Evolutionary conservation across 1,284 basidiomycete genomes (phyloP).

Genomic region (Microbotryum intermedium): DNA sequence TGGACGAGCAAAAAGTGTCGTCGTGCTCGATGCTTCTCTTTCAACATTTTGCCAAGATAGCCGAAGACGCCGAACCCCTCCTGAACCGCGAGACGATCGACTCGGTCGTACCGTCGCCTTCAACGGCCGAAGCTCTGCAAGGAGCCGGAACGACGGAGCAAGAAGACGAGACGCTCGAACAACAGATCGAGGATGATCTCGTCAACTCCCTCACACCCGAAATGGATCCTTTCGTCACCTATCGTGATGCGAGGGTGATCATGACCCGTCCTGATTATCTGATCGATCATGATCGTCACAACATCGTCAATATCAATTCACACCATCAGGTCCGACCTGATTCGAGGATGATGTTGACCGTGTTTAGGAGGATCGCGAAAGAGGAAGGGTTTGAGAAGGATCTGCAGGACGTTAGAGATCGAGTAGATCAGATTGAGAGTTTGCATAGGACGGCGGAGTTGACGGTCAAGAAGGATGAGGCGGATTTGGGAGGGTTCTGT

Average conservation of each 20-base stretch:
- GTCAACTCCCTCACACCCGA: constrained; percentile 14
- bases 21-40: constrained; percentile 32
- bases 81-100: neutral
- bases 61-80: constrained; percentile 16
- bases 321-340: constrained; percentile 31
- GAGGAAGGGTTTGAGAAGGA: constrained; percentile 32
- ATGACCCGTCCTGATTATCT: constrained; percentile 35
- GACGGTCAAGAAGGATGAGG: constrained; percentile 29
- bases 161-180: constrained; percentile 1
- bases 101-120: neutral
- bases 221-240: constrained; percentile 22
- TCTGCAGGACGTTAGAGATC: constrained; percentile 27
- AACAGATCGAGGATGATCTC: constrained; percentile 15
- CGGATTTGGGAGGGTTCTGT: constrained; percentile 27
- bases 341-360: constrained; percentile 29
- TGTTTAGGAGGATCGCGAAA: constrained; percentile 23
- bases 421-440: constrained; percentile 32
- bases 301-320: constrained; percentile 24
- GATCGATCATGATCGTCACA: constrained; percentile 24
- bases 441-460: constrained; percentile 32
- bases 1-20: constrained; percentile 34
- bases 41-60: constrained; percentile 31
- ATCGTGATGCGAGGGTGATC: constrained; percentile 19
- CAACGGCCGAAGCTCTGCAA: neutral
- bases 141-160: neutral